These are phyloP conservation scores for Komagataella phaffii DNA, from an alignment of 805 yeast genomes.

Conservation along the genomic window DNA sequence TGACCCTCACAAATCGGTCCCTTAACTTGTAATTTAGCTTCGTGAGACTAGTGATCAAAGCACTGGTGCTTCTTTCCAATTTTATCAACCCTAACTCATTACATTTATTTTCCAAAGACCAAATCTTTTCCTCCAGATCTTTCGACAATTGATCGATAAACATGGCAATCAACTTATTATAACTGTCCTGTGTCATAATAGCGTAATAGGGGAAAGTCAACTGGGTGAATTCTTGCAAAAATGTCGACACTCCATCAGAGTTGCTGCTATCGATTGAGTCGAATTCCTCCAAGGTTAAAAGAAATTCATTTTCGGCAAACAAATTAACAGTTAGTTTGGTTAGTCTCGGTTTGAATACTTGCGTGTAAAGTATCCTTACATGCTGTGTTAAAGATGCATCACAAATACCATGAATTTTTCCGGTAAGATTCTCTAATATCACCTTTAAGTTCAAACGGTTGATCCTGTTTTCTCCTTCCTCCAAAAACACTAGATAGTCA, in stretches of 20 bases:
- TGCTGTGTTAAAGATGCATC: slow-evolving; percentile 20
- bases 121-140: slow-evolving; percentile 50
- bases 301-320: slow-evolving; percentile 25
- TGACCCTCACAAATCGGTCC: slow-evolving; percentile 65
- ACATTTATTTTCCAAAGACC: slow-evolving; percentile 51
- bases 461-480: slow-evolving; percentile 13
- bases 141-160: slow-evolving; percentile 43
- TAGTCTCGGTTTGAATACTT: slow-evolving; percentile 21
- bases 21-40: slow-evolving; percentile 61
- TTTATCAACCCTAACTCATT: slow-evolving; percentile 77
- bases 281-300: slow-evolving; percentile 10
- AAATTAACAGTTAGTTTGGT: slow-evolving; percentile 19
- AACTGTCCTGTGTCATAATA: slow-evolving; percentile 25
- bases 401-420: background rate
- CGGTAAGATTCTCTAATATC: background rate
- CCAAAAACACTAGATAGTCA: slow-evolving; percentile 17
- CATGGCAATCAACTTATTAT: slow-evolving; percentile 29
- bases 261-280: slow-evolving; percentile 3
- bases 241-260: slow-evolving; percentile 24
- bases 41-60: slow-evolving; percentile 61
- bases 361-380: slow-evolving; percentile 23
- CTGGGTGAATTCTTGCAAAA: slow-evolving; percentile 51
- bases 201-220: slow-evolving; percentile 49
- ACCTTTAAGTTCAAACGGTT: background rate
- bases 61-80: slow-evolving; percentile 69